These are phyloP conservation scores for Aspergillus ustus DNA, from an alignment of 2,329 filamentous ascomycete genomes.

Conservation along the genomic window DNA sequence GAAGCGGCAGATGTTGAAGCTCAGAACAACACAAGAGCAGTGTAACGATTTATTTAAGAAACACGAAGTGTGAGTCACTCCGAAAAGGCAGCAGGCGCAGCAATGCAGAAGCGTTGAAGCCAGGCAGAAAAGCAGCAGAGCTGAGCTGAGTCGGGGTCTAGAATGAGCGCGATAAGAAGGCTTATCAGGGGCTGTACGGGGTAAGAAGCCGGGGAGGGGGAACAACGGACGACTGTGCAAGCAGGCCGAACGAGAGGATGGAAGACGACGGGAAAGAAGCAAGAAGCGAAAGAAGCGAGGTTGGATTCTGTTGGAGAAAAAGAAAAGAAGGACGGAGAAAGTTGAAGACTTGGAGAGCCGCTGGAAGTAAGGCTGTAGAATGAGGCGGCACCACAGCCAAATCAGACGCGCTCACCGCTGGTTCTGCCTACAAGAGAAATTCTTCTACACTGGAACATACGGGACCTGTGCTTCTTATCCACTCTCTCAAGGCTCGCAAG, in stretches of 20 bases:
- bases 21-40: background rate
- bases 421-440: constrained; percentile 14
- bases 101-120: constrained; percentile 6
- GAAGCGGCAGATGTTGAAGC: background rate
- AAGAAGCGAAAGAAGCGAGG: constrained; percentile 18
- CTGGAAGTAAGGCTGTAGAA: constrained; percentile 19
- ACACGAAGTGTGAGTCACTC: constrained; percentile 11
- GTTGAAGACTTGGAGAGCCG: constrained; percentile 18
- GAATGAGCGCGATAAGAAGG: constrained; percentile 23
- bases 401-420: constrained; percentile 28
- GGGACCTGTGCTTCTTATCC: constrained; percentile 11
- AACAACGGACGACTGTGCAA: constrained; percentile 3
- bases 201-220: constrained; percentile 16
- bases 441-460: constrained; percentile 2
- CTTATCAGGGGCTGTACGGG: constrained; percentile 20
- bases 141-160: constrained; percentile 16
- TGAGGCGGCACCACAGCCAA: constrained; percentile 31
- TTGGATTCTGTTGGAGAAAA: constrained; percentile 19
- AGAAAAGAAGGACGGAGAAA: constrained; percentile 13
- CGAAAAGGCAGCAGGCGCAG: constrained; percentile 15
- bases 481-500: background rate
- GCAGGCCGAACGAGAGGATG: constrained; percentile 16
- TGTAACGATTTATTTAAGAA: background rate
- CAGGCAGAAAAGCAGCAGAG: constrained; percentile 15
- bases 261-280: constrained; percentile 15